Base-by-base conservation (phyloP, 2,329 filamentous ascomycete genomes). In the Lachnellula suecica region DNA sequence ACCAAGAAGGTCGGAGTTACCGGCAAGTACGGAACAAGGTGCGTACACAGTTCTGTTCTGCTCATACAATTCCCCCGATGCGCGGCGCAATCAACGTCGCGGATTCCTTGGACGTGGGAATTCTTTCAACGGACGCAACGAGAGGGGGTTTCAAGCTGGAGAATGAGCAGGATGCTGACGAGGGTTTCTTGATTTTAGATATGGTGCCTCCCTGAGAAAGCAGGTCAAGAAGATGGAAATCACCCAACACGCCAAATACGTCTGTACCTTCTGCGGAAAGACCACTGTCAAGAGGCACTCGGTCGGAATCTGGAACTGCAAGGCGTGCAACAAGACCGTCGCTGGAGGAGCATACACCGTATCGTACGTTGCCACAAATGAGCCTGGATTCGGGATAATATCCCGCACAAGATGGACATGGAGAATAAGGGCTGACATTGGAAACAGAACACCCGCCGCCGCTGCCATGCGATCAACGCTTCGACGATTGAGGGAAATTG, bases 191-290 rank as follows among this genome's bases (percentile, higher is more conserved):
- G 52, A 50, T 57, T 54, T 64, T 68, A 93, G 91, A 85, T 96
- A 96, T 79, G 94, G 93, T 92, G 93, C 94, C 75, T 97, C 94
- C 72, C 91, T 97, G 79, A 91, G 92, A 81, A 97, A 97, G 86
- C 92, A 91, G 77, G 88, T 94, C 74, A 97, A 97, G 91, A 97
- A 97, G 89, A 96, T 97, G 88, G 94, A 97, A 88, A 89, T 97
- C 77, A 89, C 90, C 71, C 94, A 97, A 79, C 94, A 99, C 84
- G 91, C 91, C 81, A 88, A 88, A 76, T 97, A 97, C 77, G 86
- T 87, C 73, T 97, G 93, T 87, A 93, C 92, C 65, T 99, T 97
- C 89, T 96, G 91, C 85, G 93, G 93, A 73, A 97, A 97, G 88
- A 87, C 85, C 74, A 89, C 87, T 69, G 91, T 96, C 73, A 91